Base-by-base conservation (phyloP, 306 rosid species). In the Cicer judaicum region DNA sequence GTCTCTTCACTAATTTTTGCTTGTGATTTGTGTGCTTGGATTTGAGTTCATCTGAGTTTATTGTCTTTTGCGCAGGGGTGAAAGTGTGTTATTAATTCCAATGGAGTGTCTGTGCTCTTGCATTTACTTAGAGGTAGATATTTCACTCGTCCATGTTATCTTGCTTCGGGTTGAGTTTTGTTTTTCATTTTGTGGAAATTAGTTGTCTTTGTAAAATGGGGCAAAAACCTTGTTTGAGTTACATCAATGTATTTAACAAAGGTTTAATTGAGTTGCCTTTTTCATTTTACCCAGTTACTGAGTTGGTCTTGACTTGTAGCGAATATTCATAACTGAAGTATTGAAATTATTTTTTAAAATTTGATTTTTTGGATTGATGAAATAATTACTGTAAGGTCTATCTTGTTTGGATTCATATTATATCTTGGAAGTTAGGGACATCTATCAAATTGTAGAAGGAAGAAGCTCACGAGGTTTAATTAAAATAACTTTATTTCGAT, bases 211-310 rank as follows among this genome's bases (percentile, higher is more conserved):
- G 21, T 63, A 40, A 39, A 63, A 39, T 15, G 8, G n/a, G 49
- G 15, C 8, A 39, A 62, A 61, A 14, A 41, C 36, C 2, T 3
- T 8, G 13, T 15, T n/a, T 40, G 12, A 2, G 12, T 63, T 39
- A 48, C 21, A 6, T 9, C 42, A 76, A 47, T 73, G 46, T 13
- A 39, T 68, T 21, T 54, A 40, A 18, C 66, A 40, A 64, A 49
- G 18, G 38, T 48, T 68, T 55, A 54, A 64, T 74, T 76, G 65
- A 50, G 48, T 13, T 64, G 50, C 61, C 68, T 71, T 64, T 71
- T 64, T 34, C 36, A 39, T 62, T 70, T 36, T 59, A 1, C 56
- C 9, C 11, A 5, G n/a, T 15, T 65, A 19, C 42, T 12, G 1
- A 64, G 46, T 40, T 63, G 62, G 47, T 64, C 18, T 67, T 67